phyloP scores from a whole-genome alignment of 257 asterid species.

The Solanum piurae region DNA sequence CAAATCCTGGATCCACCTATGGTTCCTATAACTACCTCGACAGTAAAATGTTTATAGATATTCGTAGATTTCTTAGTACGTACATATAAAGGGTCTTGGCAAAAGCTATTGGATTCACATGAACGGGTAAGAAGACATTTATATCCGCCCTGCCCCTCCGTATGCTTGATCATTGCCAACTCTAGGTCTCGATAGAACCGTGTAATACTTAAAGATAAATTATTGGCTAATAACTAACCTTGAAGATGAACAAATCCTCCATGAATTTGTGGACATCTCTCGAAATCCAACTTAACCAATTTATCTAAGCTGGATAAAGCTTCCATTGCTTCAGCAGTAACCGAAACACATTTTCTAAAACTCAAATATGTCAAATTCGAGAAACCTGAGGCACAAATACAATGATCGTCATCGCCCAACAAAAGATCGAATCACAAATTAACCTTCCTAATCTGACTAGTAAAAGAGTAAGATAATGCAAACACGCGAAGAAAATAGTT shows the following conservation, averaged over 20 bases:
- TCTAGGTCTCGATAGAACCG: background rate
- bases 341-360: slow-evolving; percentile 54
- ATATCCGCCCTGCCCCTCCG: background rate
- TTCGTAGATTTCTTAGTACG: background rate
- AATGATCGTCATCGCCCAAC: background rate
- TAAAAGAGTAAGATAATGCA: background rate
- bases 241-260: slow-evolving; percentile 80
- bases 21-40: background rate
- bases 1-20: background rate
- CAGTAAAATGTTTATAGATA: background rate
- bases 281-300: slow-evolving; percentile 69
- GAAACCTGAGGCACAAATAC: slow-evolving; percentile 34
- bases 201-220: background rate
- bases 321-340: slow-evolving; percentile 70
- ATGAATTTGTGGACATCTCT: slow-evolving; percentile 86
- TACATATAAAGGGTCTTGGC: background rate
- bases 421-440: background rate
- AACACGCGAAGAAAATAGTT: background rate
- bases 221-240: slow-evolving; percentile 28
- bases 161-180: background rate
- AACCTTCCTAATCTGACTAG: background rate
- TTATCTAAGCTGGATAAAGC: slow-evolving; percentile 51
- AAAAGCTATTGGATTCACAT: background rate
- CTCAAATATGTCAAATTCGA: slow-evolving; percentile 54
- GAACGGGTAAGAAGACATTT: background rate